Percentiles rank a stretch among this genome's conserved stretches.
Evolutionary conservation across 2,329 filamentous ascomycete species (phyloP).

Genomic region (Davidsoniella virescens): DNA sequence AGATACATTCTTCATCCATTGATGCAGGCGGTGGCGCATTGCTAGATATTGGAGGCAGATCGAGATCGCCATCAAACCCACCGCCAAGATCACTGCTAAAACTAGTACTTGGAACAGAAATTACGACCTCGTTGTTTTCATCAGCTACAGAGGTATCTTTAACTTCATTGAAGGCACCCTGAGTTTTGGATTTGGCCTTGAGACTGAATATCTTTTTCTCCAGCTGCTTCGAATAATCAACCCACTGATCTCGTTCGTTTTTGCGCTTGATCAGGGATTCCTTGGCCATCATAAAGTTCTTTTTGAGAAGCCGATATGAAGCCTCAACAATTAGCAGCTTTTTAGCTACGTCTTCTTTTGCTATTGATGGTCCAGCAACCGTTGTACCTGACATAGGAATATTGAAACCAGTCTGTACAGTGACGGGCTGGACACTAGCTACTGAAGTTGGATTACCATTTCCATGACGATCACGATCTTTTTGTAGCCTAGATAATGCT

Average conservation of each 20-base stretch:
- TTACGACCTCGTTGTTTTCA: constrained; percentile 8
- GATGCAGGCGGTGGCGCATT: background rate
- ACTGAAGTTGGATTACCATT: no score
- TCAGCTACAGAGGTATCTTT: background rate
- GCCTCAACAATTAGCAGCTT: constrained; percentile 17
- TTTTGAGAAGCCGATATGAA: constrained; percentile 26
- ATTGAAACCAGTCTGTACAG: no score
- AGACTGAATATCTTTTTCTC: constrained; percentile 23
- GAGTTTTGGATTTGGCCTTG: constrained; percentile 15
- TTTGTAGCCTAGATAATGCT: constrained; percentile 19
- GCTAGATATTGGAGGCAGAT: background rate
- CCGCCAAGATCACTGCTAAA: constrained; percentile 1
- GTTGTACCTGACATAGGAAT: no score
- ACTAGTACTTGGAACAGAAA: constrained; percentile 2
- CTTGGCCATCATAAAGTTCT: constrained; percentile 26
- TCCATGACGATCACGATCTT: background rate
- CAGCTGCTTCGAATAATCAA: constrained; percentile 27
- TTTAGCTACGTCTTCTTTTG: no score
- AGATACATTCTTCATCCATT: constrained; percentile 6
- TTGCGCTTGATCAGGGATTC: constrained; percentile 25
- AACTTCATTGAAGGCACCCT: constrained; percentile 12
- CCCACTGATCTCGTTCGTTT: constrained; percentile 29
- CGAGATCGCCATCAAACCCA: background rate
- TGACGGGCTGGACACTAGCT: no score
- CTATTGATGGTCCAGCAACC: no score